Base-by-base conservation (phyloP, 805 yeast species). In the Schwanniomyces vanrijiae region DNA sequence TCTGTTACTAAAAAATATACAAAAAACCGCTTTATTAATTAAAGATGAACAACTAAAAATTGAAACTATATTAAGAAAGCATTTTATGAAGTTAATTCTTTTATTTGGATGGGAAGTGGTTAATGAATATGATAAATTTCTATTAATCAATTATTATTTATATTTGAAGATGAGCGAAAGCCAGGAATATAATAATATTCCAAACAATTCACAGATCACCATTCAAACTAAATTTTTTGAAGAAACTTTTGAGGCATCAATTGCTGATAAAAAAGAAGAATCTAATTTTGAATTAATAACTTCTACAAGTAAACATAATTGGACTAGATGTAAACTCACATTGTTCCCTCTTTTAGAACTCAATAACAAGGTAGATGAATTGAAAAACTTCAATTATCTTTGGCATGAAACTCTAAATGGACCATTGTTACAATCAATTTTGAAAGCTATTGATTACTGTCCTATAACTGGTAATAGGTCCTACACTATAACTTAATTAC, bases 261-360 rank as follows among this genome's bases (percentile, higher is more conserved):
- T 46, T 22, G 40, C 46, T 44, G 60, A 56, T 20, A 47, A 46
- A 3, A 50, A 51, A 4, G 54, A 51, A 11, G 50, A 53, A 5
- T 43, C 49, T n/a, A 19, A 37, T 29, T 24, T 25, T 16, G 42
- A 47, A 8, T 48, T 61, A 9, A 57, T 55, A 1, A 53, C 39
- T 24, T 71, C 76, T 2, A 55, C 58, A 5, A 54, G 69, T 0
- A 55, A 60, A 10, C 78, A 73, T 44, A 53, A 52, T 22, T 73
- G 77, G 77, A 53, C 65, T 1, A 56, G 64, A 35, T 73, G 78
- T 48, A 58, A 60, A 28, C 52, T 71, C 45, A 69, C 76, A 0
- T 50, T 58, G 13, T 47, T 73, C 6, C 78, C 78, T 2, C 49
- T 73, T 18, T 47, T 73, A 29, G 69, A 65, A 25, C 47, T 68